Base-by-base conservation (phyloP, 1,284 basidiomycete genomes). In the Pulchroboletus neoregius region DNA sequence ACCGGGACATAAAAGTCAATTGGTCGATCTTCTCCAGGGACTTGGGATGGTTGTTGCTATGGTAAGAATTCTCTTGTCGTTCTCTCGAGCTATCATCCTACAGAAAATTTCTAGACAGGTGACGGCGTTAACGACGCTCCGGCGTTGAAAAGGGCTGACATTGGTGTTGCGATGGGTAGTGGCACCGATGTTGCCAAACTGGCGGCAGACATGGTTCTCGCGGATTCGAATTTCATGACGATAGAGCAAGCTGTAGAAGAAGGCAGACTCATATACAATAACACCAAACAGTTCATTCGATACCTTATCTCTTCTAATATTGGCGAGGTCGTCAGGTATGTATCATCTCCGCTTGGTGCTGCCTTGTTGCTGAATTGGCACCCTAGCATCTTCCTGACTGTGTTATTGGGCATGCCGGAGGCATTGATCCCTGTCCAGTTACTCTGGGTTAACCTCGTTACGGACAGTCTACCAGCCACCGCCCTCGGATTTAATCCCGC, bases 151-250 rank as follows among this genome's bases (percentile, higher is more conserved):
- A 94, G 90, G 74, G 95, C 95, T 13, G 94, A 98, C 61, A 97
- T 99, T 58, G 95, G 95, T 62, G 90, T 99, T 47, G 90, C 93
- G n/a, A 98, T 99, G 95, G 95, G 95, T 39, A 92, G 89, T 52
- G 96, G 95, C 41, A 99, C 95, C 0, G 96, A 99, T 64, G 96
- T 99, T 23, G 95, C 96, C 49, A 98, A 98, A 70, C 78, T 97
- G 54, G 96, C 96, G 9, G 93, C 94, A 18, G 95, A 99, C 68
- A 95, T 94, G 90, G 90, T 94, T 30, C 80, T 94, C 38, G 89
- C 91, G 3, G 87, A 91, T 64, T 89, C 86, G 11, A 91, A 91
- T 69, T 91, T 91, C 62, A 79, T 94, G 6, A 97, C 96, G 1
- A 96, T 99, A 66, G 87, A 96, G 58, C 79, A 85, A 51, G 95